A percentile compares a stretch with the other conserved stretches of the same genome.
These are phyloP conservation scores for Kwoniella newhampshirensis DNA, from an alignment of 768 basidiomycete species.

Conservation along the genomic window DNA sequence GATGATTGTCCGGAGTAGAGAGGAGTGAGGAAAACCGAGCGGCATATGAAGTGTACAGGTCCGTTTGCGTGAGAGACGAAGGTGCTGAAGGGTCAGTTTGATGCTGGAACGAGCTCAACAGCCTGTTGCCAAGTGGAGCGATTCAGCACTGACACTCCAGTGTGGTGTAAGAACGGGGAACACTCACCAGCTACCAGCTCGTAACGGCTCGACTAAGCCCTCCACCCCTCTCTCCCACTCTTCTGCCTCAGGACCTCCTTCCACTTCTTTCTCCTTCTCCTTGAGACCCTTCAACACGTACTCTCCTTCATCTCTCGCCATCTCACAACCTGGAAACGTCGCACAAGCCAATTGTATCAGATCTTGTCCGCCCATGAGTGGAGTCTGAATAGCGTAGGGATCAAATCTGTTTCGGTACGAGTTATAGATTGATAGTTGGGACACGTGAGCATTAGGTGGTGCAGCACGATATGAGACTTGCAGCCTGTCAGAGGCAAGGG, in stretches of 20 bases:
- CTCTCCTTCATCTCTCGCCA: constrained; percentile 41
- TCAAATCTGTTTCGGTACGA: constrained; percentile 42
- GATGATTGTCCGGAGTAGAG: background rate
- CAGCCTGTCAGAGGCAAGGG: constrained; percentile 23
- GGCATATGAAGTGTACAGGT: constrained; percentile 45
- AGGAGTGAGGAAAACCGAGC: constrained; percentile 37
- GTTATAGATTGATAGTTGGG: constrained; percentile 41
- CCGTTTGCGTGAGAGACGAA: constrained; percentile 30
- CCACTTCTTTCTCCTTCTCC: constrained; percentile 31
- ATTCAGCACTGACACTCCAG: no score
- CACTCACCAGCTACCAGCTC: constrained; percentile 46
- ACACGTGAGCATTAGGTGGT: constrained; percentile 14
- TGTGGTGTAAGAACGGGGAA: no score
- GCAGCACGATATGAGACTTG: constrained; percentile 42
- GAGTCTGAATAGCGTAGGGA: constrained; percentile 30
- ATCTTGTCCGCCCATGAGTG: constrained; percentile 42
- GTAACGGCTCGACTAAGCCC: constrained; percentile 39
- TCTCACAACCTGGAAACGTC: constrained; percentile 41
- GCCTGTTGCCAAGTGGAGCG: no score
- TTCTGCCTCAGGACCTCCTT: constrained; percentile 8
- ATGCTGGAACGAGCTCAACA: constrained; percentile 34
- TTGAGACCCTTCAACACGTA: constrained; percentile 42
- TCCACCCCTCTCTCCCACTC: constrained; percentile 31
- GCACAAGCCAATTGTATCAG: constrained; percentile 45
- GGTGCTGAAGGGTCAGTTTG: constrained; percentile 19